Evolutionary conservation across 345 rosid species (phyloP), one percentile per base, ranked within the genome.

Genomic region (Dipteronia dyeriana): DNA sequence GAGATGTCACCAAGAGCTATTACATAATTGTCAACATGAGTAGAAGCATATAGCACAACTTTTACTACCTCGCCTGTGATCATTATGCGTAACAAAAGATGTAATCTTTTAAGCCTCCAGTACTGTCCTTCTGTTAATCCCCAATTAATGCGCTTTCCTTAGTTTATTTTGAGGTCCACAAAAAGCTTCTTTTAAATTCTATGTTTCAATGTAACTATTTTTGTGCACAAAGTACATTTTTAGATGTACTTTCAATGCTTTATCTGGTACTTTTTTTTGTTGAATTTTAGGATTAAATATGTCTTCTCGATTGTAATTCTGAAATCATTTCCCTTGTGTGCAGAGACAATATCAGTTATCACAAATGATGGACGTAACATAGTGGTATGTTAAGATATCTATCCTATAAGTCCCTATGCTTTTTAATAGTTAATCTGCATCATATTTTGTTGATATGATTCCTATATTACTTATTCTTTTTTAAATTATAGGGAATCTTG

Each of bases 361-460:
- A 92, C 97, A 31, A 94, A 92, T 76, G 97, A 94, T 79, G 99
- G 98, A 65, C 92, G 97, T 76, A 95, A 93, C 82, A 93, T 95
- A 75, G 97, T 94, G 91, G 96, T 92, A 81, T 31, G 82, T 82
- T 73, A 59, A 54, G 41, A n/a, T 12, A 39, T 14, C 45, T 43
- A 12, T 57, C 14, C 51, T 60, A 12, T 70, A 57, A 49, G 25
- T 71, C 54, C 72, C 13, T 11, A 8, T 72, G 64, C 45, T 78
- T 66, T 51, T 29, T 70, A 70, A 23, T n/a, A 10, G 13, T 71
- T 67, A 63, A 57, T 60, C 13, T 60, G 9, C 57, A 4, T 66
- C 59, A 26, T 66, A 53, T 73, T n/a, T 43, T 2, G 9, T 57
- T 11, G 47, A 25, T 23, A 39, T 3, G 5, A 51, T 67, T 43